Conservation (phyloP, 2,329 filamentous ascomycete genomes). For the Fusarium compactum region DNA sequence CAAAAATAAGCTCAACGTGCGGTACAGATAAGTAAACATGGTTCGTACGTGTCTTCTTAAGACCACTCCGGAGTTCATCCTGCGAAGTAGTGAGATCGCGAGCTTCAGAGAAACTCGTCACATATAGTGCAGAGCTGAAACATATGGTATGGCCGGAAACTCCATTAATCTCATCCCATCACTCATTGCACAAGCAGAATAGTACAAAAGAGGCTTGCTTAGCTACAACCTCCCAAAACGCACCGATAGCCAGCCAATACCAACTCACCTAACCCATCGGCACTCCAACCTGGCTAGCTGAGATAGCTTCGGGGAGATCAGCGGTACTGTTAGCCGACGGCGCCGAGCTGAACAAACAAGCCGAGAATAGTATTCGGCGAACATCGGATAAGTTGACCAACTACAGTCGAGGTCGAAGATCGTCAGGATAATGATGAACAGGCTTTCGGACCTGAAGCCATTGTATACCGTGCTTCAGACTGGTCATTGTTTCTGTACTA, state of each 20-base stretch:
- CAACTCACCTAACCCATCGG: not conserved
- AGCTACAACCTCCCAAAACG: not conserved
- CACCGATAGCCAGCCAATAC: not conserved
- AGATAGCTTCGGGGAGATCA: not conserved
- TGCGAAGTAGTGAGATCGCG: accelerated
- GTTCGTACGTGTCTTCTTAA: too few species aligned
- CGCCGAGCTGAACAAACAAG: not conserved
- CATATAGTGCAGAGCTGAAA: not conserved
- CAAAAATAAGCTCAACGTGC: too few species aligned
- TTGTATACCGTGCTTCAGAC: not conserved
- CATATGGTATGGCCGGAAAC: not conserved
- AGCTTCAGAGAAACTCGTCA: not conserved
- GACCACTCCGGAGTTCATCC: not conserved
- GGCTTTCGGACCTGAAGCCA: not conserved
- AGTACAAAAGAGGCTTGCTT: not conserved
- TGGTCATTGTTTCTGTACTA: not conserved
- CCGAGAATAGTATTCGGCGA: not conserved
- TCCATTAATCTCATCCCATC: not conserved
- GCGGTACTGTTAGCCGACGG: not conserved
- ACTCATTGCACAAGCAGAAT: not conserved
- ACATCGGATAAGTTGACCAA: not conserved
- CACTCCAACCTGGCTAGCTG: not conserved
- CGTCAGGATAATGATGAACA: not conserved
- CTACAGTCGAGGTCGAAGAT: not conserved
- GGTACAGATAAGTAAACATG: too few species aligned